Base-by-base conservation (phyloP, 2,329 filamentous ascomycete genomes). In the Paraconiothyrium brasiliense region DNA sequence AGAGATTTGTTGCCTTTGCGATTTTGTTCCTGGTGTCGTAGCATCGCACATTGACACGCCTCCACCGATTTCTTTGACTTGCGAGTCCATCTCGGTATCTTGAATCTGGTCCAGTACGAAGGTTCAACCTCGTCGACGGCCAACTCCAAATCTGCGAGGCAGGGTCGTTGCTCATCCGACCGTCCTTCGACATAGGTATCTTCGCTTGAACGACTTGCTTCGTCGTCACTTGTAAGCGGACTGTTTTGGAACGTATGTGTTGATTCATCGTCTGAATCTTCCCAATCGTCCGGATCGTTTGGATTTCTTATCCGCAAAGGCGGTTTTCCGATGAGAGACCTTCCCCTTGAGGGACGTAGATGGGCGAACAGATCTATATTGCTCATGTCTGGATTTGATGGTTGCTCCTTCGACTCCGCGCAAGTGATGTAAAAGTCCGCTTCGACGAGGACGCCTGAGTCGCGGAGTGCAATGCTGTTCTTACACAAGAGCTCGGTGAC, bases 311-410 rank as follows among this genome's bases (percentile, higher is more conserved):
- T 71, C 13, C 68, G 60, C 2, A 71, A 57, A 14, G 60, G 55
- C 8, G 63, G 62, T 37, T 52, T 60, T 11, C 46, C 49, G 7
- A 47, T 30, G 1, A 67, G 52, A 10, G 61, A 57, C 7, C 62
- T 57, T 2, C 34, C 48, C 16, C 32, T 39, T 2, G 58, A 61
- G 1, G 49, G 54, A 2, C 73, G 67, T 0, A 74, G 62, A 44
- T 75, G 71, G 7, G 70, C 65, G 37, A 75, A 75, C 4, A 56
- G 71, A 50, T 74, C 71, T 27, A 63, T 59, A n/a, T 61, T 30
- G 1, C 34, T 2, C 54, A 51, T 55, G n/a, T 41, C 57, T 9
- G 39, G 22, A 6, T n/a, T 30, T 6, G 47, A 41, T 14, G 32
- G 1, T 6, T 13, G 30, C 4, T 49, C 32, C 11, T 59, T 44